Conservation (phyloP, 2,329 filamentous ascomycete genomes). For the Xenoacremonium recifei region DNA sequence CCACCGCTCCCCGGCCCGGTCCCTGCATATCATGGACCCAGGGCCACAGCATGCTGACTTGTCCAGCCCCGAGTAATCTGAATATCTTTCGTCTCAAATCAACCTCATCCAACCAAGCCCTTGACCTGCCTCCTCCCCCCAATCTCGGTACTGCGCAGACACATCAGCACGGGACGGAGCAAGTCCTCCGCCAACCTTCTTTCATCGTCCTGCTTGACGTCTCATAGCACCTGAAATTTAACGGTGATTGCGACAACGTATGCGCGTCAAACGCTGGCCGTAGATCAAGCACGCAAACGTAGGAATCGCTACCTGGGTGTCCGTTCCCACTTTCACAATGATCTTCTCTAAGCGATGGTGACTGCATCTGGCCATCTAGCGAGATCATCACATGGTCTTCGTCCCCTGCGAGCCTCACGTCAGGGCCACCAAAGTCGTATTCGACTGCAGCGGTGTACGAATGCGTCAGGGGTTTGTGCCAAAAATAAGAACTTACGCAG, state of each 20-base stretch:
- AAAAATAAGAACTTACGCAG: too few species aligned
- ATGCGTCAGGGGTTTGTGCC: too few species aligned
- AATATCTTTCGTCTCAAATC: not conserved
- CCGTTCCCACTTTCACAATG: too few species aligned
- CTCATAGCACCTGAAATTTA: constrained; percentile 7
- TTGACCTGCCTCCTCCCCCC: not conserved
- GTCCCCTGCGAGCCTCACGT: not conserved
- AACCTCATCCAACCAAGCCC: not conserved
- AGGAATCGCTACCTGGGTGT: not conserved
- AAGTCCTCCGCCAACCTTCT: too few species aligned
- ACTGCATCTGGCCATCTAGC: not conserved
- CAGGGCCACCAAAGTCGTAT: too few species aligned
- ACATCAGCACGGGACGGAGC: too few species aligned
- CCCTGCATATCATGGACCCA: constrained; percentile 14
- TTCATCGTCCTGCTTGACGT: too few species aligned
- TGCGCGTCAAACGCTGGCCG: not conserved
- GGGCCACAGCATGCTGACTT: too few species aligned
- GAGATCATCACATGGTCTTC: not conserved
- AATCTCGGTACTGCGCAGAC: constrained; percentile 8
- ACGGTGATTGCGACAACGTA: constrained; percentile 4
- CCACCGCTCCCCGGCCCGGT: constrained; percentile 1
- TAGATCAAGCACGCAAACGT: not conserved
- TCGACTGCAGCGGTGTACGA: too few species aligned
- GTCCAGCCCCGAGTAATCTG: not conserved
- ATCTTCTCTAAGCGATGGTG: too few species aligned